phyloP scores from a whole-genome alignment of 805 yeast species.

The Candida saitoana region DNA sequence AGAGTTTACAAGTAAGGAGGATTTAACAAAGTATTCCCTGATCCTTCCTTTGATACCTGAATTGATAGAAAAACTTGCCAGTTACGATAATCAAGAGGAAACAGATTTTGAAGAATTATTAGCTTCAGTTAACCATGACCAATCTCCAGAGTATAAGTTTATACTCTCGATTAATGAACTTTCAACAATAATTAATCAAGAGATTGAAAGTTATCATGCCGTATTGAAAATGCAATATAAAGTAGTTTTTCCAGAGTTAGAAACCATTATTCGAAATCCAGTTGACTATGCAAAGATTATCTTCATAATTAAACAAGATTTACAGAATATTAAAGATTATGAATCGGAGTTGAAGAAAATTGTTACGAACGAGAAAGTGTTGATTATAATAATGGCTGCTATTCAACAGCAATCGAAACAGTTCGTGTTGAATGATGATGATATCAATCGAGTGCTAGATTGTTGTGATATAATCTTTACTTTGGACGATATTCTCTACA shows the following conservation, averaged over 20 bases:
- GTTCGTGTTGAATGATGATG: conserved; percentile 22
- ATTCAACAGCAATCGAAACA: conserved; percentile 41
- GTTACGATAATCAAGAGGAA: conserved; percentile 19
- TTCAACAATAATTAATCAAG: conserved; percentile 51
- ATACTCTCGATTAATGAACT: conserved; percentile 51
- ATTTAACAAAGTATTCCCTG: conserved; percentile 18
- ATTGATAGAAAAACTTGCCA: conserved; percentile 17
- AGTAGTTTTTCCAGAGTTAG: conserved; percentile 68
- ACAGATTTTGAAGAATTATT: conserved; percentile 29
- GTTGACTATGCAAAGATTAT: conserved; percentile 57
- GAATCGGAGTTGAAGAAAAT: conserved; percentile 37
- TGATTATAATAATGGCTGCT: conserved; percentile 73
- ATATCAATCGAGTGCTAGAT: conserved; percentile 33
- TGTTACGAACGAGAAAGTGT: conserved; percentile 59
- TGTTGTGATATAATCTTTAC: conserved; percentile 48
- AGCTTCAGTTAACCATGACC: conserved; percentile 23
- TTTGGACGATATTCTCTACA: conserved; percentile 39
- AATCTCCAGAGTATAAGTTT: conserved; percentile 43
- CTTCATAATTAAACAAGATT: conserved; percentile 46
- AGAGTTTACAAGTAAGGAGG: conserved; percentile 17
- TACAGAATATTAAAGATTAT: conserved; percentile 24
- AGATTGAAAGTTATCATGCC: conserved; percentile 46
- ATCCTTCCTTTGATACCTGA: conserved; percentile 22
- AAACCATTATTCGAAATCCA: conserved; percentile 56
- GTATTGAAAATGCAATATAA: conserved; percentile 52